A percentile compares a stretch with the other conserved stretches of the same genome.
These are phyloP conservation scores for Batkoa obscura DNA, from an alignment of 371 early-diverging fungal genomes.

Conservation along the genomic window DNA sequence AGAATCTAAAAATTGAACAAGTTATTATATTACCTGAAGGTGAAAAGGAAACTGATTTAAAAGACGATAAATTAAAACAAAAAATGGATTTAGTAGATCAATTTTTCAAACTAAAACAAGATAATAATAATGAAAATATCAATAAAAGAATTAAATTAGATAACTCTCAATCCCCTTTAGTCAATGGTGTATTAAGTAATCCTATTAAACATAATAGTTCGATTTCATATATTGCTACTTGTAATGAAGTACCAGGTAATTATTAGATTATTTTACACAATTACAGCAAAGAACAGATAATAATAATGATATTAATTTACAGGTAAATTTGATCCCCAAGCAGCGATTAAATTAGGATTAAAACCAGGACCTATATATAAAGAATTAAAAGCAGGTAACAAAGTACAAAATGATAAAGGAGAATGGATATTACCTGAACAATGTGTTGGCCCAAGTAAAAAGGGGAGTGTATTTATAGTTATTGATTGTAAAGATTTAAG, in stretches of 20 bases:
- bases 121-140: too few relatives aligned
- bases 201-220: background rate
- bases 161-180: background rate
- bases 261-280: background rate
- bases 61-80: too few relatives aligned
- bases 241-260: background rate
- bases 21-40: background rate
- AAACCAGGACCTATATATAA: conserved; percentile 47
- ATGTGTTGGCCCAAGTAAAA: conserved; percentile 32
- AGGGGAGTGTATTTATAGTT: conserved; percentile 50
- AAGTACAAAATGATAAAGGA: conserved; percentile 49
- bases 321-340: conserved; percentile 63
- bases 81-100: too few relatives aligned
- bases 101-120: too few relatives aligned
- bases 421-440: conserved; percentile 46
- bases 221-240: background rate
- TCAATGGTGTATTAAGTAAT: background rate
- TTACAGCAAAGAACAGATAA: background rate
- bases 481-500: conserved; percentile 58
- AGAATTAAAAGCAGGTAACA: conserved; percentile 38
- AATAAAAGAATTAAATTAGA: background rate
- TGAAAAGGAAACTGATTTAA: too few relatives aligned
- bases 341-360: conserved; percentile 57
- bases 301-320: conserved; percentile 14
- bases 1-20: conserved; percentile 28